Base-by-base conservation (phyloP, 2,329 filamentous ascomycete species). In the Penicillium psychrosexuale region DNA sequence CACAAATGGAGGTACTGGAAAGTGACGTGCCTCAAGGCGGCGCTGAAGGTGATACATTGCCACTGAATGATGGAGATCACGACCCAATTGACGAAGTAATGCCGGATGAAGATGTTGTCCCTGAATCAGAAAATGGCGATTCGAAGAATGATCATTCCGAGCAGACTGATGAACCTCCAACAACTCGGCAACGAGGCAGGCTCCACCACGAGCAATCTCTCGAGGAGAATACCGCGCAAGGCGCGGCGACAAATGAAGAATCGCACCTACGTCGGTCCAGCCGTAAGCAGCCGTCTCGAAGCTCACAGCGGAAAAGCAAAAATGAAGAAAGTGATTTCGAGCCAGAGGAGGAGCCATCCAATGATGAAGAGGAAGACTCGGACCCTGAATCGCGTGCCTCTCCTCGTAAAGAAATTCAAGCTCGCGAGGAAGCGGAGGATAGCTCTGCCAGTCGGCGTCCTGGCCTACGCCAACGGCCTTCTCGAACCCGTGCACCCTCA, bases 291-390 rank as follows among this genome's bases (percentile, higher is more conserved):
- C 71, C 69, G 36, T 69, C 66, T 53, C 73, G 66, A 65, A 77
- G 62, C 63, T 76, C 73, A 31, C 75, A 78, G 47, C 74, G 75
- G 36, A 79, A 81, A 69, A 61, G 61, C 49, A 57, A 71, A 47
- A 80, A 84, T 46, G 82, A 84, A 48, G 84, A 81, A 62, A 86
- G 83, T 61, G 84, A 87, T 62, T 87, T 86, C 59, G 83, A 86
- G 62, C 84, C 84, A 6, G 79, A 78, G 33, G 77, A 77, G 22
- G 83, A 84, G 46, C 82, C 81, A 13, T 71, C 66, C 1, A 67
- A 73, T 24, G 80, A 79, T 22, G 82, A 82, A 24, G 82, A 83
- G 51, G 77, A 83, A 17, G 66, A 77, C 48, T 83, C 80, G 2
- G 78, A 78, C 37, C 82, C 80, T 7, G 80, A 75, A 30, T 77